Evolutionary conservation across 2,329 filamentous ascomycete genomes (phyloP), one percentile per base, ranked within the genome.

Genomic region (Diaporthe humulicola): DNA sequence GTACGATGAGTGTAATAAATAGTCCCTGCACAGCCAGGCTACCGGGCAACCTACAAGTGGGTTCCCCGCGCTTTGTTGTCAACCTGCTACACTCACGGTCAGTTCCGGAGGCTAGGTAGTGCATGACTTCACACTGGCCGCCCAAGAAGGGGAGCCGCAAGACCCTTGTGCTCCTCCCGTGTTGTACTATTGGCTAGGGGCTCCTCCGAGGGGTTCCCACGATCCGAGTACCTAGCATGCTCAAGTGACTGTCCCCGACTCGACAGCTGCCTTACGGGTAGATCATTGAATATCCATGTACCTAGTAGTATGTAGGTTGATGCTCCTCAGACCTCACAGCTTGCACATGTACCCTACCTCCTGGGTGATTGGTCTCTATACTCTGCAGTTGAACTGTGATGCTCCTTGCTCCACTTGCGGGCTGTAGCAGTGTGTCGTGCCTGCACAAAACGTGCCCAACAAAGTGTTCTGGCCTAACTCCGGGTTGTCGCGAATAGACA

Each of bases 161-260:
- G 30, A 60, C 71, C 71, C 74, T 73, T 75, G 74, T 75, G 74
- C 45, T 42, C 33, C 25, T 12, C 60, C 71, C 25, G 64, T 75
- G 54, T 73, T 74, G 60, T 75, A 12, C 71, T 38, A 75, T 75
- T 74, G 74, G 74, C 74, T 42, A n/a, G 33, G n/a, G 25, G 7
- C 36, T 36, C 17, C 25, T 48, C 33, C 54, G 30, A 30, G 12
- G 42, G 33, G 15, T 17, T 45, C 15, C 15, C n/a, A 58, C 10
- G 40, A 42, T 64, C 19, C 40, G 60, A 25, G 58, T n/a, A 25
- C n/a, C 58, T n/a, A n/a, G n/a, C n/a, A n/a, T n/a, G n/a, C n/a
- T n/a, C n/a, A n/a, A n/a, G 19, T 28, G 60, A 64, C 60, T 48
- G 38, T 36, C 10, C 12, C 40, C 40, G 15, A 48, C 60, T 48